A percentile compares a stretch with the other conserved stretches of the same genome.
These are phyloP conservation scores for Citeromyces hawaiiensis DNA, from an alignment of 1,139 yeast species.

Conservation along the genomic window DNA sequence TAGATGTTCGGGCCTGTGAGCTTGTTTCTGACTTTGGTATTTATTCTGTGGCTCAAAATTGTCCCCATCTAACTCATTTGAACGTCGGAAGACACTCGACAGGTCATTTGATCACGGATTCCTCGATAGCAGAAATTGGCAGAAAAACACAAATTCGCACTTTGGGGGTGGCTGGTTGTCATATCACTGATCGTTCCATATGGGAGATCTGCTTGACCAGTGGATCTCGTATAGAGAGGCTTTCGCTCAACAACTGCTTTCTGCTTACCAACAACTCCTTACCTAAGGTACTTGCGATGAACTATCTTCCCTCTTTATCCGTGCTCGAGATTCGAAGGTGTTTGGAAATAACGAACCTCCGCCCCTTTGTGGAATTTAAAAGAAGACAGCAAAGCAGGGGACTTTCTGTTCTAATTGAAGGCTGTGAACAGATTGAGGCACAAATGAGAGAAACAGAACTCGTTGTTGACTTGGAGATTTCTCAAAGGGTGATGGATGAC, in stretches of 20 bases:
- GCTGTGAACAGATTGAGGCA: conserved; percentile 55
- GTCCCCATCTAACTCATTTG: conserved; percentile 39
- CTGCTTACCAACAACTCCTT: conserved; percentile 52
- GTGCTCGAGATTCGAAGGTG: conserved; percentile 73
- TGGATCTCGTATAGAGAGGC: conserved; percentile 43
- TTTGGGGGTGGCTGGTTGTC: conserved; percentile 83
- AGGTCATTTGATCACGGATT: conserved; percentile 61
- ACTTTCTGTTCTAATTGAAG: conserved; percentile 49
- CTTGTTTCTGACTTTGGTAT: conserved; percentile 64
- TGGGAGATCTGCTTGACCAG: conserved; percentile 68
- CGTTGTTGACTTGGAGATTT: conserved; percentile 40
- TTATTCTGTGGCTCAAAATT: conserved; percentile 45
- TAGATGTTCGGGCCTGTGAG: conserved; percentile 84
- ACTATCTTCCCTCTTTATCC: conserved; percentile 43
- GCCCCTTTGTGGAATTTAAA: conserved; percentile 56
- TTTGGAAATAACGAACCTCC: conserved; percentile 39
- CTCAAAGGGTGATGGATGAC: conserved; percentile 38
- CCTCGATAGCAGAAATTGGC: conserved; percentile 45
- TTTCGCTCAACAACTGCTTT: conserved; percentile 70
- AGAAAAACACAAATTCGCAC: conserved; percentile 46
- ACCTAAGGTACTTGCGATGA: conserved; percentile 36
- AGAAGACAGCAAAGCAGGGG: conserved; percentile 38
- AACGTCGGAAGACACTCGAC: conserved; percentile 73
- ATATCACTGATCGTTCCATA: conserved; percentile 57
- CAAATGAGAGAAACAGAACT: conserved; percentile 51